Base-by-base conservation (phyloP, 176 grass and related monocot genomes). In the Calamus simplicifolius region DNA sequence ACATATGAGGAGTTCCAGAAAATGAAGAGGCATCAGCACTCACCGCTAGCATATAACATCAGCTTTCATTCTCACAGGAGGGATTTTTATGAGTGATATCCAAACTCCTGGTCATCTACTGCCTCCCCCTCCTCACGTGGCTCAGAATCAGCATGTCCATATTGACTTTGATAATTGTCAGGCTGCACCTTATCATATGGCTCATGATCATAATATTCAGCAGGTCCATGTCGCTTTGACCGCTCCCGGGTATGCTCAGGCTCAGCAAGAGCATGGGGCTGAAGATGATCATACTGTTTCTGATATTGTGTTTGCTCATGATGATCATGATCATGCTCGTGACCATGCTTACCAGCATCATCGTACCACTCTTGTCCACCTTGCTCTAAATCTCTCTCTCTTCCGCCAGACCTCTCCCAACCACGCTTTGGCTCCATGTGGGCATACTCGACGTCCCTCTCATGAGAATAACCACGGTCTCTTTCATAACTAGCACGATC, bases 111-210 rank as follows among this genome's bases (percentile, higher is more conserved):
- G 67, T 90, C 92, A 52, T 78, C 62, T 1, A 62, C 84, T 27
- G 92, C 76, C 51, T 95, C 81, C 3, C 89, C 85, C 63, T 80
- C 69, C 61, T 89, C 85, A 0, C 79, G 92, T 31, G 77, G 77
- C 58, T 82, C 79, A 64, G 55, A 55, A 74, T 74, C 81, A 63
- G 54, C 29, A 54, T 58, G 62, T 53, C 48, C 73, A 25, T 69
- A 57, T 52, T 73, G 78, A n/a, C 12, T 25, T 13, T 75, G 70
- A 72, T 85, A 67, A 56, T 23, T 29, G 25, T 52, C 43, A 54
- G 30, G 19, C 38, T 61, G 18, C 27, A 27, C 58, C 51, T 81
- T 73, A 63, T 59, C 54, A 10, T 80, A 60, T 6, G 59, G 16
- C 14, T 58, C 59, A 38, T 52, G 14, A 16, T 10, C 35, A 57